Conservation (phyloP, 202 grass and related monocot species). For the Saccharum hybrid region DNA sequence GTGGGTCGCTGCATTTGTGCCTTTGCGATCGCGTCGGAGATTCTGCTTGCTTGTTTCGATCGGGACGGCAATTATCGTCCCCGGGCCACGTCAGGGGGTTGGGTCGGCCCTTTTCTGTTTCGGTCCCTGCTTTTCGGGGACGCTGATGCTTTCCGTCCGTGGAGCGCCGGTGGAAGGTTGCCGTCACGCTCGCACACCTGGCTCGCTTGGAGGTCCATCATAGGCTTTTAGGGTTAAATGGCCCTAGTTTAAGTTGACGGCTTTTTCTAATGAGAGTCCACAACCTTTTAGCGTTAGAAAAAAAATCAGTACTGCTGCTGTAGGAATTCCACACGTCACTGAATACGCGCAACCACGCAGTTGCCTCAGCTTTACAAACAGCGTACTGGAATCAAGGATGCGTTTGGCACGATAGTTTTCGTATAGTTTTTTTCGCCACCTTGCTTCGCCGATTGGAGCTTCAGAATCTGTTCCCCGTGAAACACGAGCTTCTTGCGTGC, state of each 20-base stretch:
- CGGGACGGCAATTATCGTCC: slow-evolving; percentile 45
- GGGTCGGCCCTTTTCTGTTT: background rate
- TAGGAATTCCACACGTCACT: slow-evolving; percentile 20
- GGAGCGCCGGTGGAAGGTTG: slow-evolving; percentile 21
- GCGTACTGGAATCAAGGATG: background rate
- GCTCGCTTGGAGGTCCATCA: slow-evolving; percentile 1
- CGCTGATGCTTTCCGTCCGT: slow-evolving; percentile 37
- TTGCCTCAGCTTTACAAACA: background rate
- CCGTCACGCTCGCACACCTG: slow-evolving; percentile 41
- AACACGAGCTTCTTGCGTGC: slow-evolving; percentile 24
- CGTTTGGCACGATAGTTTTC: background rate
- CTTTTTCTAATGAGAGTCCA: background rate
- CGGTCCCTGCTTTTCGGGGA: slow-evolving; percentile 25
- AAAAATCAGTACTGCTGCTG: no score
- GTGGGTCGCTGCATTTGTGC: background rate
- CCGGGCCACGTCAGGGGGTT: slow-evolving; percentile 34
- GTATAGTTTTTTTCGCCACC: background rate
- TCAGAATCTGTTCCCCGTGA: slow-evolving; percentile 12
- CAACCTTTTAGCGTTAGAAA: background rate
- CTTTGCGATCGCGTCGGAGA: slow-evolving; percentile 46
- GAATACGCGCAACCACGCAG: background rate
- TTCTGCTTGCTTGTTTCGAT: slow-evolving; percentile 40
- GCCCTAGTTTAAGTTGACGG: background rate
- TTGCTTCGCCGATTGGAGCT: slow-evolving; percentile 8
- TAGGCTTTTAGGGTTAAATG: background rate